These are phyloP conservation scores for Fraxinus cuspidata DNA, from an alignment of 257 asterid genomes.

Conservation along the genomic window DNA sequence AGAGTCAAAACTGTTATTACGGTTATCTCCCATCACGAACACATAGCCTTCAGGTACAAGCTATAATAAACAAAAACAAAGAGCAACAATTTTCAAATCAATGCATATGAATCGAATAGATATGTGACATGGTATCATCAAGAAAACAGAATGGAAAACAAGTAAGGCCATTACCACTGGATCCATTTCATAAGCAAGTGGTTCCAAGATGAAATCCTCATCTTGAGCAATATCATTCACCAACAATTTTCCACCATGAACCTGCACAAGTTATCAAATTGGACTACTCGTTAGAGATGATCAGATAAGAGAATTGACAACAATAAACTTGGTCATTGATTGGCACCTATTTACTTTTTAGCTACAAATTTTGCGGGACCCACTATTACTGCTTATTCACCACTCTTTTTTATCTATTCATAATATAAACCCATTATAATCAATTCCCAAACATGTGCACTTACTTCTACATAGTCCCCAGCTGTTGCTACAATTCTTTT, in stretches of 20 bases:
- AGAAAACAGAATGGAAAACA: constrained; percentile 8
- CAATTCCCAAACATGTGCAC: no score
- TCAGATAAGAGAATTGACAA: constrained; percentile 3
- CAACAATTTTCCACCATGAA: constrained; percentile 68
- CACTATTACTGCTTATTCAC: no score
- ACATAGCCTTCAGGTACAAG: constrained; percentile 89
- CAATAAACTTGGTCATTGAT: constrained; percentile 9
- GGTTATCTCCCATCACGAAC: constrained; percentile 93
- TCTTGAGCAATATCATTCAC: constrained; percentile 74
- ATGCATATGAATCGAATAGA: background rate
- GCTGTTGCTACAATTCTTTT: constrained; percentile 91
- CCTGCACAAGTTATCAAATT: constrained; percentile 44
- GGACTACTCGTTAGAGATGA: constrained; percentile 17
- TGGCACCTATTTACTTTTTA: no score
- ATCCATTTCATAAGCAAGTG: constrained; percentile 81
- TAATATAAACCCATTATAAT: no score
- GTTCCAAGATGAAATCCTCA: constrained; percentile 88
- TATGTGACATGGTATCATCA: background rate
- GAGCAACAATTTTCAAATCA: constrained; percentile 5
- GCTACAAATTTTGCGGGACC: no score
- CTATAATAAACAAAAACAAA: constrained; percentile 38
- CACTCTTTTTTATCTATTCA: no score
- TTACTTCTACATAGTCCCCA: constrained; percentile 86
- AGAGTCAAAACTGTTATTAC: constrained; percentile 90
- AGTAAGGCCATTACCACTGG: constrained; percentile 53